Conservation (phyloP, 352 stramenopile genomes). For the Phytophthora citricola region DNA sequence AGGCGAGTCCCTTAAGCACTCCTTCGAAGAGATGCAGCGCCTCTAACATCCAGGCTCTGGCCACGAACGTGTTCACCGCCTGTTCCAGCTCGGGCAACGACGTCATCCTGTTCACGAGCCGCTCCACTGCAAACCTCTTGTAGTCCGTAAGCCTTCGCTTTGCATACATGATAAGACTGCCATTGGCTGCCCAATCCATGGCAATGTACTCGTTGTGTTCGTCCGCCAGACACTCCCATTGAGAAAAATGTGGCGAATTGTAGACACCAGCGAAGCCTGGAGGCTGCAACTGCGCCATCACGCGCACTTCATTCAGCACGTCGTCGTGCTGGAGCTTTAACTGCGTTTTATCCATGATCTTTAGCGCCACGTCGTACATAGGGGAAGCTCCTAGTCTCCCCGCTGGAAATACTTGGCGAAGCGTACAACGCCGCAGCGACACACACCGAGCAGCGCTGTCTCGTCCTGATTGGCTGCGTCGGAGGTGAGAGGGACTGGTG, state of each 20-base stretch:
- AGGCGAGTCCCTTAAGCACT: constrained; percentile 71
- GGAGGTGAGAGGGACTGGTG: constrained; percentile 47
- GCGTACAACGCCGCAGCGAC: constrained; percentile 78
- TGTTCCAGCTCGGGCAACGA: constrained; percentile 53
- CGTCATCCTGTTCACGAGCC: constrained; percentile 61
- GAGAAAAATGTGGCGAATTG: constrained; percentile 66
- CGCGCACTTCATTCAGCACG: constrained; percentile 79
- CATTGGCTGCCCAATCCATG: constrained; percentile 77
- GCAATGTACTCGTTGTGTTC: constrained; percentile 82
- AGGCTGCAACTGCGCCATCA: constrained; percentile 80
- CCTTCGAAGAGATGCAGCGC: constrained; percentile 70
- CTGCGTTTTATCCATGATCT: constrained; percentile 78
- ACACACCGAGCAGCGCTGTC: constrained; percentile 62
- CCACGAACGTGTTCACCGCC: constrained; percentile 64
- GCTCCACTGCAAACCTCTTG: constrained; percentile 67
- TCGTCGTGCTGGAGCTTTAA: constrained; percentile 77
- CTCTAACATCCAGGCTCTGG: constrained; percentile 76
- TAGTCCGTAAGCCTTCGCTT: constrained; percentile 71
- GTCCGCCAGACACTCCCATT: constrained; percentile 79
- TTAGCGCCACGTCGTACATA: constrained; percentile 71
- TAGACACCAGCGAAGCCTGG: constrained; percentile 65
- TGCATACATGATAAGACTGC: constrained; percentile 71
- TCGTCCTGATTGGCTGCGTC: constrained; percentile 56
- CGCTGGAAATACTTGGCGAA: constrained; percentile 79
- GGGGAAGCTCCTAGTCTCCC: constrained; percentile 23